Conservation (phyloP, 352 stramenopile genomes). For the Pythium brachiatum region DNA sequence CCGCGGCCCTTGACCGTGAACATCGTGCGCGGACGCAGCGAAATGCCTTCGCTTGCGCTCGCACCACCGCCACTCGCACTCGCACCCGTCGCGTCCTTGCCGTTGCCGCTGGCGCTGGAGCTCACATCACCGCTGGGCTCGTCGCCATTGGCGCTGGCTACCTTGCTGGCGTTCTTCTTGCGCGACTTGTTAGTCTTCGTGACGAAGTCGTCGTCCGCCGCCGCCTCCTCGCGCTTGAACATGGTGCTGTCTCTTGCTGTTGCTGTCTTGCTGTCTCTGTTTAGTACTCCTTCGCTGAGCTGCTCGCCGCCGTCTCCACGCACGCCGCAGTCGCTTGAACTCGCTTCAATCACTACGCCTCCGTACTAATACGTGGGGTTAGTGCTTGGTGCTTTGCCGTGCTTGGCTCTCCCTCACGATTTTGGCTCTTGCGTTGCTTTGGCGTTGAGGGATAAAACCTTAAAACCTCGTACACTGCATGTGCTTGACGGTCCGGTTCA, state of each 20-base stretch:
- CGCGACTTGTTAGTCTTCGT: slow-evolving; percentile 73
- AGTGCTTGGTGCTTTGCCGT: slow-evolving; percentile 1
- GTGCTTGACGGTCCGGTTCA: not conserved
- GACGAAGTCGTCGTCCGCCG: slow-evolving; percentile 62
- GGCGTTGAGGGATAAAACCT: not conserved
- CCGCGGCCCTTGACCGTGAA: slow-evolving; percentile 85
- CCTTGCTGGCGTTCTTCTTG: slow-evolving; percentile 46
- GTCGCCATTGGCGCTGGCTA: slow-evolving; percentile 10
- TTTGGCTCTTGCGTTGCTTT: slow-evolving; percentile 3
- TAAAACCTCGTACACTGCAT: not conserved
- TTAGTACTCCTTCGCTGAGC: not conserved
- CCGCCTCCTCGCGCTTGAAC: slow-evolving; percentile 37
- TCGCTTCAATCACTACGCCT: not conserved
- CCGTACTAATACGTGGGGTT: not conserved
- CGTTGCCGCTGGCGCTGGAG: not conserved
- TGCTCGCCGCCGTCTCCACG: not conserved
- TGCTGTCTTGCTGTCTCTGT: slow-evolving; percentile 1
- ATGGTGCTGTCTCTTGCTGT: not conserved
- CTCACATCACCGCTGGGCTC: slow-evolving; percentile 6
- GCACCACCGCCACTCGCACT: not conserved
- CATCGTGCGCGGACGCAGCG: slow-evolving; percentile 82
- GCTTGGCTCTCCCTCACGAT: slow-evolving; percentile 1
- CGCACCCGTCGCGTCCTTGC: not conserved
- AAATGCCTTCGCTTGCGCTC: slow-evolving; percentile 50
- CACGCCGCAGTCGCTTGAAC: not conserved